phyloP scores from a whole-genome alignment of 495 filamentous ascomycete genomes.

The Aspergillus coremiiformis region DNA sequence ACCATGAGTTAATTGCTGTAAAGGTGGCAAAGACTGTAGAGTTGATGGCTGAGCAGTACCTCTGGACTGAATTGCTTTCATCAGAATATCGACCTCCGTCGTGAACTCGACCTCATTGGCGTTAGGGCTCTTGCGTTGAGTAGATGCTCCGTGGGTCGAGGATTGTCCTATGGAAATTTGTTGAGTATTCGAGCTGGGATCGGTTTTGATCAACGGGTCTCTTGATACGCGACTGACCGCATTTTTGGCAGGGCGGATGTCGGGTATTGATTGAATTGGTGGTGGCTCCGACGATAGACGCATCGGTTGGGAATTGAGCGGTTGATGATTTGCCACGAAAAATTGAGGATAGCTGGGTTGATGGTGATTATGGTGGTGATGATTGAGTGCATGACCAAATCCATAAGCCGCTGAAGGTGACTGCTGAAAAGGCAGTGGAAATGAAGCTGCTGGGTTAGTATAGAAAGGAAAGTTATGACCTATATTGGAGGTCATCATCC shows the following conservation, averaged over 20 bases:
- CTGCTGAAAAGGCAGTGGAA: slow-evolving; percentile 32
- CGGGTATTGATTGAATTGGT: slow-evolving; percentile 27
- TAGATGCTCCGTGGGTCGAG: slow-evolving; percentile 1
- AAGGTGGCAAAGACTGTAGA: slow-evolving; percentile 29
- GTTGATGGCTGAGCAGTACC: slow-evolving; percentile 19
- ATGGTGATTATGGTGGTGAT: slow-evolving; percentile 23
- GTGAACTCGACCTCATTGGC: slow-evolving; percentile 52
- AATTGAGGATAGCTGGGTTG: slow-evolving; percentile 27
- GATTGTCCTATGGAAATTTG: not conserved
- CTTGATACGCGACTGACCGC: slow-evolving; percentile 27
- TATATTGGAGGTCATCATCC: slow-evolving; percentile 30
- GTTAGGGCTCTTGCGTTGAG: slow-evolving; percentile 14
- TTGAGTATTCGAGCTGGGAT: slow-evolving; percentile 6
- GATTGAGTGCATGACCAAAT: slow-evolving; percentile 26
- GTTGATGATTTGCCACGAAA: slow-evolving; percentile 25
- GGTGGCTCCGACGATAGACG: slow-evolving; percentile 30
- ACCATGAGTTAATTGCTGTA: slow-evolving; percentile 28
- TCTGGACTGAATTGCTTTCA: slow-evolving; percentile 85
- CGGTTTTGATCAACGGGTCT: slow-evolving; percentile 17
- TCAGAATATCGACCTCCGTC: slow-evolving; percentile 81
- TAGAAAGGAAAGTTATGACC: slow-evolving; percentile 35
- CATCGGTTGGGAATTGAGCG: slow-evolving; percentile 21
- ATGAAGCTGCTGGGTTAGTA: slow-evolving; percentile 29
- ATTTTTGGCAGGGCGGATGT: slow-evolving; percentile 38
- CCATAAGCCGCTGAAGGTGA: slow-evolving; percentile 30